These are phyloP conservation scores for Tillandsia fasciculata DNA, from an alignment of 176 grass and related monocot genomes.

Conservation along the genomic window DNA sequence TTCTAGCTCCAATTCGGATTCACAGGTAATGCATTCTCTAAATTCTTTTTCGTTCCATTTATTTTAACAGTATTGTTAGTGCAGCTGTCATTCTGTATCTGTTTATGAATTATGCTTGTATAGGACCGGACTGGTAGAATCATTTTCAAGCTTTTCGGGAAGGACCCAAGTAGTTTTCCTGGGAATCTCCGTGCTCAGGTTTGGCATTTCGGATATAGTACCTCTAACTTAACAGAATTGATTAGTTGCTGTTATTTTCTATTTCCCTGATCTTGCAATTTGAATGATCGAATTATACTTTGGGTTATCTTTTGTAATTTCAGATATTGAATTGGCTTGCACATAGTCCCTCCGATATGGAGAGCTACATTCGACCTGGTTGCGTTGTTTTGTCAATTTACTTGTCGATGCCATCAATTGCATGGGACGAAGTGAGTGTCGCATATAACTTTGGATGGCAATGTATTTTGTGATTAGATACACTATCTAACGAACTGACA, in stretches of 20 bases:
- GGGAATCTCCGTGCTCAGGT: constrained; percentile 68
- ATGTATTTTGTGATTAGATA: not conserved
- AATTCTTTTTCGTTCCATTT: not conserved
- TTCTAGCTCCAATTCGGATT: constrained; percentile 90
- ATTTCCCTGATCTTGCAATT: not conserved
- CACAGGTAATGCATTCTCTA: constrained; percentile 42
- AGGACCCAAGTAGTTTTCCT: constrained; percentile 82
- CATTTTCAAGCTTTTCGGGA: constrained; percentile 96
- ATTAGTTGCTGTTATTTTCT: not conserved
- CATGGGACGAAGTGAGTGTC: constrained; percentile 77
- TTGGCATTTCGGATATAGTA: constrained; percentile 6
- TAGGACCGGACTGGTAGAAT: constrained; percentile 95
- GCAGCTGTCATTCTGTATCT: not conserved
- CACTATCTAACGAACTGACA: constrained; percentile 6
- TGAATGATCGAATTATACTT: not conserved
- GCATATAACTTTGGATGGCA: constrained; percentile 1
- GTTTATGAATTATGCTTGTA: constrained; percentile 10
- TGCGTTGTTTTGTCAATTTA: constrained; percentile 87
- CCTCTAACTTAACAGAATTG: not conserved
- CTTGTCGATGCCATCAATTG: constrained; percentile 66
- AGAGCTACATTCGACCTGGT: constrained; percentile 89
- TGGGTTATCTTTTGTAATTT: constrained; percentile 9
- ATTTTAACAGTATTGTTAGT: too few relatives aligned
- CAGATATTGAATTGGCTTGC: constrained; percentile 95
- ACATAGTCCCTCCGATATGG: constrained; percentile 86